Evolutionary conservation across 148 eudicot species (phyloP), one percentile per base, ranked within the genome.

Genomic region (Dianthus caryophyllus): DNA sequence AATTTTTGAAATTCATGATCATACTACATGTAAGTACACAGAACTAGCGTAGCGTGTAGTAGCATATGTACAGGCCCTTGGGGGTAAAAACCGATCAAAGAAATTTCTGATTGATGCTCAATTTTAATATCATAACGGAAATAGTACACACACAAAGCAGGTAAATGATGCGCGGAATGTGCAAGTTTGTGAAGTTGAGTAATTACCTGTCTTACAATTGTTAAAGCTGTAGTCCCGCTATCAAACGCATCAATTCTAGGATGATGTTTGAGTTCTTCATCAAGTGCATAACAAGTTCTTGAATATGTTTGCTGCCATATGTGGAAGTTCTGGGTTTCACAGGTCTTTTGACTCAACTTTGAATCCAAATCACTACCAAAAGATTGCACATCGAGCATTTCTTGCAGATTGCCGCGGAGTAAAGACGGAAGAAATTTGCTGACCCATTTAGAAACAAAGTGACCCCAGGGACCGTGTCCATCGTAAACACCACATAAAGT

Each of bases 401-500:
- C 85, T 71, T 89, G 93, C 96, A 96, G 89, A 74, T 77, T 67
- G 71, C 84, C 69, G 2, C 87, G 82, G 87, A 92, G 73, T 26
- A 76, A 71, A 56, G 87, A 71, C 53, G 96, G 96, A 88, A 92
- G 75, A 51, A 74, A 65, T 44, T 92, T 71, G 64, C 84, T 79
- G 27, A 92, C 94, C 69, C 77, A 84, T 76, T 81, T 87, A n/a
- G 91, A 57, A 51, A 89, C 89, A 66, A 81, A 76, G 64, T 92
- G 96, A n/a, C 98, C 98, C 94, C 93, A 81, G 16, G 96, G 89
- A 27, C 98, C 98, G 48, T 92, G 98, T 68, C 98, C 98, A 58
- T 92, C 98, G 76, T 87, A 92, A 33, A 92, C 80, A 48, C 98
- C 98, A 77, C 94, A 89, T 65, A 92, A 85, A 17, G 78, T 83